Base-by-base conservation (phyloP, 2,329 filamentous ascomycete species). In the Cordyceps tenuipes region DNA sequence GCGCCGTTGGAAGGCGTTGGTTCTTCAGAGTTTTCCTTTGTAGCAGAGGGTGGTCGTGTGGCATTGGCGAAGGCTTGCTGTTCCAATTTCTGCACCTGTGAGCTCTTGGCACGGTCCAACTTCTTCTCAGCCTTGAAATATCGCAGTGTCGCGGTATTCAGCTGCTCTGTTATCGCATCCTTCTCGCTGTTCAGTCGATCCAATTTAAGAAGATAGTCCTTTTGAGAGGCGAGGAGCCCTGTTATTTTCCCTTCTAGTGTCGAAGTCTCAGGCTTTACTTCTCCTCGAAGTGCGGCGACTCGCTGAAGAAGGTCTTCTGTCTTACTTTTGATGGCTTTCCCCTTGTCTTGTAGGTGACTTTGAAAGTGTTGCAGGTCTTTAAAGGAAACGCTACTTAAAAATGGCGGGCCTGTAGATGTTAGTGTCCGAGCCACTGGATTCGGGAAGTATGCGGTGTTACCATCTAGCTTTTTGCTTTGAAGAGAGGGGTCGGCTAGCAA, bases 61-160 rank as follows among this genome's bases (percentile, higher is more conserved):
- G 82, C 84, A 61, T 87, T 87, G 61, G 89, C 82, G 56, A 92
- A 83, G 36, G 92, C 91, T 74, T 96, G 90, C 68, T 91, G 89
- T 71, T 97, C 94, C 62, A 99, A 75, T 71, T 96, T 96, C 63
- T 92, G 89, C 1, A 97, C 91, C 61, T 96, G 91, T 17, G 86
- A 77, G 70, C 94, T 99, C 73, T 90, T 93, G 26, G 88, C 84
- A 48, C 94, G 85, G 71, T 99, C 94, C 57, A 97, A 79, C 71
- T 91, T 94, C 77, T 96, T 95, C 72, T 99, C 94, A 0, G 94
- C 94, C 66, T 95, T 90, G 77, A 97, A 90, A 69, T 96, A 97
- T 64, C 94, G 85, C 62, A 96, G 79, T 5, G 91, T 96, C 17
- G 93, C 94, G 39, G 85, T 87, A 70, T 97, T 93, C 21, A 97